Percentiles rank a stretch among this genome's conserved stretches.
Conservation (phyloP, 352 stramenopile species). For the Globisporangium parvum region DNA sequence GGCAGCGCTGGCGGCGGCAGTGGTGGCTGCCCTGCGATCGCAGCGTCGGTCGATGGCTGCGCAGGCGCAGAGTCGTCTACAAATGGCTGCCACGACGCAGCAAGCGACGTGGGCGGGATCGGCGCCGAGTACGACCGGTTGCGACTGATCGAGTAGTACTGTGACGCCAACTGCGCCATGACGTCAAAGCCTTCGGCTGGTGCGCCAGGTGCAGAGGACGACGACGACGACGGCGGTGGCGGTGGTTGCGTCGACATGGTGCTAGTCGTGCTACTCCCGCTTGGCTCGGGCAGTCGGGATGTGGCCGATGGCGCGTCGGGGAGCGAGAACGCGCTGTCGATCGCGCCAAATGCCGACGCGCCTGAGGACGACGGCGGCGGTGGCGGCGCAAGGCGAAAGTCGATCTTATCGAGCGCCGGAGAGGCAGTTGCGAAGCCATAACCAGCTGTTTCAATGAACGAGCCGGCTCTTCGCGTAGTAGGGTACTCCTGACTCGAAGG, state of each 20-base stretch:
- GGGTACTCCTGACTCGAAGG: conserved; percentile 5
- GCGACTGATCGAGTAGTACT: conserved; percentile 70
- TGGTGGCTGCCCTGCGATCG: conserved; percentile 22
- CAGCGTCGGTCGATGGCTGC: conserved; percentile 11
- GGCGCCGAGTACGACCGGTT: conserved; percentile 70
- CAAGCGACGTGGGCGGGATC: conserved; percentile 52
- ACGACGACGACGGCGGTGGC: background rate
- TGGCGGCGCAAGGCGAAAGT: conserved; percentile 9
- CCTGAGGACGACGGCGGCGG: conserved; percentile 13
- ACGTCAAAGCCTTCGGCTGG: conserved; percentile 53
- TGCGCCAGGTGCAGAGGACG: background rate
- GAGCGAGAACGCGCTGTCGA: conserved; percentile 17
- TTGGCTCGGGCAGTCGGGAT: conserved; percentile 2
- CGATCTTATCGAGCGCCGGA: conserved; percentile 21
- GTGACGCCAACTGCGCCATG: conserved; percentile 75
- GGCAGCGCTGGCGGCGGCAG: conserved; percentile 38
- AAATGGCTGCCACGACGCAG: conserved; percentile 54
- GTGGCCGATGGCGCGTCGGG: conserved; percentile 1
- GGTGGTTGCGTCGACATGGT: conserved; percentile 4
- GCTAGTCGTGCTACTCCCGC: background rate
- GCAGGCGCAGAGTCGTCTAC: conserved; percentile 28
- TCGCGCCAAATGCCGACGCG: conserved; percentile 11
- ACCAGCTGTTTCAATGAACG: conserved; percentile 15
- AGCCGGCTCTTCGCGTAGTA: conserved; percentile 15
- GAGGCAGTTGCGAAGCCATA: conserved; percentile 10